These are phyloP conservation scores for Suillus brevipes DNA, from an alignment of 768 basidiomycete genomes.

Conservation along the genomic window DNA sequence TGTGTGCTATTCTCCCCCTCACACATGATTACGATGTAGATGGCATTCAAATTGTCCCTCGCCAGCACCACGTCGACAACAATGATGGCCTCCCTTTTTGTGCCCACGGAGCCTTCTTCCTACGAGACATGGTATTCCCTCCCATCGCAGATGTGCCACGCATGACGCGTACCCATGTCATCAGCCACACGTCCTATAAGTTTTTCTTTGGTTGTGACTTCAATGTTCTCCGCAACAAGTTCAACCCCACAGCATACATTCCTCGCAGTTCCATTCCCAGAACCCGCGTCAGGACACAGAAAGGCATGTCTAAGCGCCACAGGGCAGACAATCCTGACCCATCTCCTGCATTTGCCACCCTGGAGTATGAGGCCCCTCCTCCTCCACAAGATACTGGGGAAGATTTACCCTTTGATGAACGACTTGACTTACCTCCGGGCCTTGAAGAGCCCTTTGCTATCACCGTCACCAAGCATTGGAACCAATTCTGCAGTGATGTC, in stretches of 20 bases:
- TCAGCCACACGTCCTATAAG: background rate
- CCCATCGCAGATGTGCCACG: background rate
- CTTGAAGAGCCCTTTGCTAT: background rate
- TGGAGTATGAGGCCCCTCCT: background rate
- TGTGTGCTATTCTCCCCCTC: constrained; percentile 23
- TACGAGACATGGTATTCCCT: background rate
- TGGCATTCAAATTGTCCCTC: background rate
- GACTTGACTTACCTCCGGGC: background rate
- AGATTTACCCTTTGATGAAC: background rate
- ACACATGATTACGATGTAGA: constrained; percentile 17
- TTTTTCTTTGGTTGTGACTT: background rate
- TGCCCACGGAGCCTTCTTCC: background rate
- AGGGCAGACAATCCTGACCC: background rate
- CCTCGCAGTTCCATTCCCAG: background rate
- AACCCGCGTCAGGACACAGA: background rate
- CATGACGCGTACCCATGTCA: background rate
- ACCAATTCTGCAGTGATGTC: background rate
- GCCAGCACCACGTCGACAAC: background rate
- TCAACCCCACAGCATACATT: background rate
- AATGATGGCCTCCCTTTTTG: background rate
- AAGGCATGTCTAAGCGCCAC: background rate
- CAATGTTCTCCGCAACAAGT: background rate
- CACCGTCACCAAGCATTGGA: background rate
- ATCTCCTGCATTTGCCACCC: background rate
- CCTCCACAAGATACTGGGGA: background rate